Evolutionary conservation across 2,329 filamentous ascomycete genomes (phyloP).

Genomic region (Talaromyces sp.): DNA sequence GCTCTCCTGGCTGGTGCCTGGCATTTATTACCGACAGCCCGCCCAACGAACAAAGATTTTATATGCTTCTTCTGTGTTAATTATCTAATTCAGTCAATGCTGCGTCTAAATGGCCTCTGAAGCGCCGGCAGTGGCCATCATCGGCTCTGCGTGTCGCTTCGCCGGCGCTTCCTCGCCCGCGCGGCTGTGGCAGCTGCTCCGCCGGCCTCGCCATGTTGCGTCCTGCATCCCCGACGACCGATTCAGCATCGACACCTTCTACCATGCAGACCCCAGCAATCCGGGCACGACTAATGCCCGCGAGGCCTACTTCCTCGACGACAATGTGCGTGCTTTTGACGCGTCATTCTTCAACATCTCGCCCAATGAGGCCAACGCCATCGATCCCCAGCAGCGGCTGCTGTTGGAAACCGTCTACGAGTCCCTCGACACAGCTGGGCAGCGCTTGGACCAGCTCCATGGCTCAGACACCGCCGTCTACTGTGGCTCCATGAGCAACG

Average conservation of each 20-base stretch:
- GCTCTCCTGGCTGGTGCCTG: no score
- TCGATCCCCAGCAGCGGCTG: slow-evolving; percentile 22
- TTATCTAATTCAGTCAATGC: no score
- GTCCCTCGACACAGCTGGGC: slow-evolving; percentile 19
- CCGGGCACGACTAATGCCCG: slow-evolving; percentile 22
- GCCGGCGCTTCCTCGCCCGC: neutral
- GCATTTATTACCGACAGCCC: no score
- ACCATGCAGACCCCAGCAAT: slow-evolving; percentile 25
- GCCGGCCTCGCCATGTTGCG: slow-evolving; percentile 7
- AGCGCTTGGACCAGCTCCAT: slow-evolving; percentile 13
- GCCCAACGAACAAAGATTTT: no score
- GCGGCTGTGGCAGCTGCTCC: slow-evolving; percentile 12
- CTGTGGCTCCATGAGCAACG: slow-evolving; percentile 18
- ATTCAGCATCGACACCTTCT: slow-evolving; percentile 12
- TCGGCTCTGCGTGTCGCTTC: slow-evolving; percentile 7
- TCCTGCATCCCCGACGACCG: neutral
- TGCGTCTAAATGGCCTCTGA: neutral
- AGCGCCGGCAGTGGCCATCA: slow-evolving; percentile 2
- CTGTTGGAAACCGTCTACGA: slow-evolving; percentile 38
- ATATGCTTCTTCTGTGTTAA: no score
- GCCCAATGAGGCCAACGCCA: slow-evolving; percentile 24
- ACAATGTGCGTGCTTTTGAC: slow-evolving; percentile 19
- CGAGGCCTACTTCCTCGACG: slow-evolving; percentile 19
- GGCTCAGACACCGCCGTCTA: slow-evolving; percentile 24
- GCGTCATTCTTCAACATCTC: slow-evolving; percentile 19